Percentiles rank a stretch among this genome's conserved stretches.
These are phyloP conservation scores for Colletotrichum sublineola DNA, from an alignment of 2,329 filamentous ascomycete genomes.

Conservation along the genomic window DNA sequence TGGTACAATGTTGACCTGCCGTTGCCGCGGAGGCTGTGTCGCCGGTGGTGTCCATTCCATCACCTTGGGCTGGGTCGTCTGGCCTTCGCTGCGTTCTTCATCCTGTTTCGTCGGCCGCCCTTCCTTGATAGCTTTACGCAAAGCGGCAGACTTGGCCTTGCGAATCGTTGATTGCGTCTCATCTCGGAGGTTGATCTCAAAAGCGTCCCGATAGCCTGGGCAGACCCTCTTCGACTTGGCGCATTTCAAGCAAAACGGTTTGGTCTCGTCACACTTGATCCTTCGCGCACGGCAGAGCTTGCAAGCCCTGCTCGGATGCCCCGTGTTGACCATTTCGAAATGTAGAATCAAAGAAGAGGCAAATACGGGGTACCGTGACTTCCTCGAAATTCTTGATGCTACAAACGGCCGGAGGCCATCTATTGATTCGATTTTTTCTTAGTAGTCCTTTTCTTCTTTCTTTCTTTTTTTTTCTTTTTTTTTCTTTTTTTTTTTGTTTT, in stretches of 20 bases:
- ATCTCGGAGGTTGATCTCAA: constrained; percentile 43
- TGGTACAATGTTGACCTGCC: constrained; percentile 28
- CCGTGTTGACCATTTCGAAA: constrained; percentile 42
- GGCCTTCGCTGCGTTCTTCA: constrained; percentile 18
- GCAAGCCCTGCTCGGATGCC: constrained; percentile 42
- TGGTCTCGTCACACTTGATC: constrained; percentile 54
- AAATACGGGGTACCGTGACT: not conserved
- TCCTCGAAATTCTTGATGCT: not conserved
- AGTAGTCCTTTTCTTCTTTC: too few relatives aligned
- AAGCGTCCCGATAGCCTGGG: constrained; percentile 42
- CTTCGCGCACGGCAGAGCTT: constrained; percentile 51
- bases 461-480: too few relatives aligned
- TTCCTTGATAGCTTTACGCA: constrained; percentile 40
- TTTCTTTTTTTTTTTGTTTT: not conserved
- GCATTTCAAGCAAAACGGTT: constrained; percentile 52
- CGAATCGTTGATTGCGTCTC: constrained; percentile 43
- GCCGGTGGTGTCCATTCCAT: constrained; percentile 37
- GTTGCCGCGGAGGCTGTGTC: constrained; percentile 27
- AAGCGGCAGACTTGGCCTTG: constrained; percentile 42
- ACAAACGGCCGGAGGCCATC: not conserved
- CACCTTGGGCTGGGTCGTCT: constrained; percentile 12
- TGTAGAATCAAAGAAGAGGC: not conserved
- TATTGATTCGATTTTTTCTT: constrained; percentile 1
- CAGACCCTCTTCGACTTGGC: constrained; percentile 45
- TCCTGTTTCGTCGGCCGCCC: constrained; percentile 34